Evolutionary conservation across 164 flowering plant species (phyloP), one percentile per base, ranked within the genome.

Genomic region (Nymphaea colorata): DNA sequence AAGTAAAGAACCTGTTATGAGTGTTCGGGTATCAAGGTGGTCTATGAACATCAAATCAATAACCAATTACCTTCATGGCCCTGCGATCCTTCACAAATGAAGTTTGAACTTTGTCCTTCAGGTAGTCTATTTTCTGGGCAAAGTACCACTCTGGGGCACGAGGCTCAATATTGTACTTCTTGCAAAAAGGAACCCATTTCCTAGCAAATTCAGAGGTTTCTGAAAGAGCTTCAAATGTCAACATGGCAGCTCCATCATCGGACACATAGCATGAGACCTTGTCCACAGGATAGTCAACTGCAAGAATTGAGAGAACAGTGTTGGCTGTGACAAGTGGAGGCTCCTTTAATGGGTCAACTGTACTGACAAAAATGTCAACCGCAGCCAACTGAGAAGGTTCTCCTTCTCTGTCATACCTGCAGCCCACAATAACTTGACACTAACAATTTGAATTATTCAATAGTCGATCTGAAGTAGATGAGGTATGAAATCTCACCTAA

Each of bases 181-280:
- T 84, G 74, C 84, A 78, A 69, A 84, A 84, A 57, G 86, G 88
- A 57, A 84, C 87, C 89, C 89, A 85, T 69, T 79, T 82, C 42
- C 74, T 71, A 16, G 74, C 74, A 71, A 71, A 71, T 53, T 71
- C 74, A 6, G 74, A 61, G 36, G 74, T 71, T 61, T 71, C 74
- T 12, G 69, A 61, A n/a, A 71, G 41, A 15, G 69, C 66, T 43
- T 71, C 74, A 62, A 71, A 71, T 11, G 70, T 67, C 62, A 67
- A 42, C 74, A 71, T 66, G 15, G 67, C 59, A 1, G 67, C 51
- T 3, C 67, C 67, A 44, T 65, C 67, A 65, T 65, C 67, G 4
- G 67, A 65, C 5, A 65, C 67, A 65, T 65, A 65, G 55, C 67
- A 65, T 12, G 85, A 75, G 55, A 86, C 84, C 70, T 86, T 86